A percentile compares a stretch with the other conserved stretches of the same genome.
Conservation (phyloP, 371 early-diverging fungal species). For the Circinella minor region DNA sequence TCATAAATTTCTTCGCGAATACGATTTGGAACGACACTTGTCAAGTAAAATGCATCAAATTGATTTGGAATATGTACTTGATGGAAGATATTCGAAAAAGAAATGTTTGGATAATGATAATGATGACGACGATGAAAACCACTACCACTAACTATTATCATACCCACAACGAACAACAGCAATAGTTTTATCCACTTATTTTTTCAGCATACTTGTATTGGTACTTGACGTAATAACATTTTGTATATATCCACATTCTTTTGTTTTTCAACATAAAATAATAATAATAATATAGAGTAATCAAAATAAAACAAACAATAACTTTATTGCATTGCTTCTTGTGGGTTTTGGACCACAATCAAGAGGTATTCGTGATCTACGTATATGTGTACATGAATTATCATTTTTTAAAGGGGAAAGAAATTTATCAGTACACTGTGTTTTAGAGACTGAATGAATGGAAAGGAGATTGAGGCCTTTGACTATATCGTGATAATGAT, state of each 20-base stretch:
- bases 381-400: not conserved
- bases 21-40: slow-evolving; percentile 28
- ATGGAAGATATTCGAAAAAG: not conserved
- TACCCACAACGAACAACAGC: no score
- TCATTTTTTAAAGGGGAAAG: not conserved
- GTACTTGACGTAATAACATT: no score
- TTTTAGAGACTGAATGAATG: not conserved
- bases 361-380: slow-evolving; percentile 88
- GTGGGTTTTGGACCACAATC: slow-evolving; percentile 87
- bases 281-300: not conserved
- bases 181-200: no score
- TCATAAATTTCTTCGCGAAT: slow-evolving; percentile 20
- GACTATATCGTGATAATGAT: no score
- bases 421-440: no score
- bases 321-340: slow-evolving; percentile 42
- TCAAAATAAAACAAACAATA: not conserved
- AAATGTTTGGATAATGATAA: not conserved
- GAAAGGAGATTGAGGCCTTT: not conserved
- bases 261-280: not conserved
- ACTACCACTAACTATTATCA: no score
- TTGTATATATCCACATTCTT: not conserved
- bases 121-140: not conserved
- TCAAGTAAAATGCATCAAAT: slow-evolving; percentile 19
- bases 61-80: slow-evolving; percentile 8
- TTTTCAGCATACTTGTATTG: no score